A percentile compares a stretch with the other conserved stretches of the same genome.
Conservation (phyloP, 495 filamentous ascomycete species). For the Penicillium maclennaniae region DNA sequence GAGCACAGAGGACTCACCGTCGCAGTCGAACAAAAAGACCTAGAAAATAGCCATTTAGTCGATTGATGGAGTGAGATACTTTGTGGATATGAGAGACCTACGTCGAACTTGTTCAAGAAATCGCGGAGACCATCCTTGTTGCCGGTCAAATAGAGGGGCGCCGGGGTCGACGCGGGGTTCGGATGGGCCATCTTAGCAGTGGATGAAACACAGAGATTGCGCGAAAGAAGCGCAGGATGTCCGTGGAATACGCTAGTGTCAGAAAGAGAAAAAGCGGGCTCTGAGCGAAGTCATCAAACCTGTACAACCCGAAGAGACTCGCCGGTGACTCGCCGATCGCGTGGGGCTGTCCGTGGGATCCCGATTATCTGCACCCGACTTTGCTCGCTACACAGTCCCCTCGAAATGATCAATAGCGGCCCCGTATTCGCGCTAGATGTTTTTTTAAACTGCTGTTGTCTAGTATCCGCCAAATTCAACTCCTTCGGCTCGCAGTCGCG, state of each 20-base stretch:
- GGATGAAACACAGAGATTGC: background rate
- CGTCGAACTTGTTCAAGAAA: constrained; percentile 89
- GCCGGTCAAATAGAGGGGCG: constrained; percentile 75
- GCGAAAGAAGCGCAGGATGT: background rate
- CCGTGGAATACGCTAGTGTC: background rate
- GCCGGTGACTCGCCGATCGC: constrained; percentile 20
- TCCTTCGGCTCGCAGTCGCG: constrained; percentile 25
- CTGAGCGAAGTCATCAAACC: background rate
- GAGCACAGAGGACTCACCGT: constrained; percentile 60
- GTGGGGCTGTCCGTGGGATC: constrained; percentile 5
- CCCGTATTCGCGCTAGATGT: constrained; percentile 3
- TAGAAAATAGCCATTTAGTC: constrained; percentile 30
- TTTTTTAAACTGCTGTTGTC: constrained; percentile 9
- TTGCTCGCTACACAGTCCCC: background rate
- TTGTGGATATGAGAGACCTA: constrained; percentile 43
- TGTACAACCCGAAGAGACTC: constrained; percentile 17
- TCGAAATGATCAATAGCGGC: constrained; percentile 5
- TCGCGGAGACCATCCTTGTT: constrained; percentile 68
- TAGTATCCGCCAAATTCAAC: constrained; percentile 20
- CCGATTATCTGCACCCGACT: background rate
- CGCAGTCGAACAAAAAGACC: constrained; percentile 95
- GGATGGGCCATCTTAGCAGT: constrained; percentile 15
- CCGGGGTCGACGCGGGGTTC: constrained; percentile 24
- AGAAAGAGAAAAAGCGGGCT: background rate
- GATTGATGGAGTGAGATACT: background rate